Evolutionary conservation across 2,329 filamentous ascomycete species (phyloP).

Genomic region (Beauveria rudraprayagi): DNA sequence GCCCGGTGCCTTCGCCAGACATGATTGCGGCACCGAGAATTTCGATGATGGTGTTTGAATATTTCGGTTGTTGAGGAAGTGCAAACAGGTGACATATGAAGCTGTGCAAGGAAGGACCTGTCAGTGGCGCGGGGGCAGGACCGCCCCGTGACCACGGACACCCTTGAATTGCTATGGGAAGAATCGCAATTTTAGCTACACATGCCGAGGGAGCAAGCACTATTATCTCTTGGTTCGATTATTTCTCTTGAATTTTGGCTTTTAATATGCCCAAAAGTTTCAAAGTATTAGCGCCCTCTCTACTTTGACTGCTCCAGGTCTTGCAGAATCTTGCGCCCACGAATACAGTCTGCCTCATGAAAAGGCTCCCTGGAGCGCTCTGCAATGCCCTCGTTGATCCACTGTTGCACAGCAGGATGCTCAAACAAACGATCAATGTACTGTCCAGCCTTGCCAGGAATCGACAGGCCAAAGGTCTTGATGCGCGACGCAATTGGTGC

Average conservation of each 20-base stretch:
- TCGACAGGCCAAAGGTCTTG: constrained; percentile 28
- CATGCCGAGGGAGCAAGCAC: not conserved
- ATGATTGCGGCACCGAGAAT: not conserved
- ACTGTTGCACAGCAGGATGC: constrained; percentile 28
- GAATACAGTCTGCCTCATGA: constrained; percentile 29
- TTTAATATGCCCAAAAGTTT: not conserved
- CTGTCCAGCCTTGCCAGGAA: constrained; percentile 22
- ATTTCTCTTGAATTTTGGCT: not conserved
- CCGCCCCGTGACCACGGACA: not conserved
- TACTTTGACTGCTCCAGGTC: constrained; percentile 18
- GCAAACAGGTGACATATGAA: not conserved
- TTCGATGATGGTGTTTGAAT: not conserved
- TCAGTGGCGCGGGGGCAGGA: not conserved
- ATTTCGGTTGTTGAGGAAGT: not conserved
- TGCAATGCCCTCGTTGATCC: constrained; percentile 29
- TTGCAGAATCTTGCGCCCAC: constrained; percentile 23
- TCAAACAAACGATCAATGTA: constrained; percentile 28
- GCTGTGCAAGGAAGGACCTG: not conserved
- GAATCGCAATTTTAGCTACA: not conserved
- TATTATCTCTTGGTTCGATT: not conserved
- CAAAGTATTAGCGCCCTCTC: too few species aligned
- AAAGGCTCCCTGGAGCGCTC: constrained; percentile 30
- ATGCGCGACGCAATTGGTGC: constrained; percentile 32
- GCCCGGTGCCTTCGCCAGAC: constrained; percentile 8
- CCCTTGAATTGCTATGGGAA: not conserved